These are phyloP conservation scores for Ulvella scutata DNA, from an alignment of 139 green algal genomes.

Conservation along the genomic window DNA sequence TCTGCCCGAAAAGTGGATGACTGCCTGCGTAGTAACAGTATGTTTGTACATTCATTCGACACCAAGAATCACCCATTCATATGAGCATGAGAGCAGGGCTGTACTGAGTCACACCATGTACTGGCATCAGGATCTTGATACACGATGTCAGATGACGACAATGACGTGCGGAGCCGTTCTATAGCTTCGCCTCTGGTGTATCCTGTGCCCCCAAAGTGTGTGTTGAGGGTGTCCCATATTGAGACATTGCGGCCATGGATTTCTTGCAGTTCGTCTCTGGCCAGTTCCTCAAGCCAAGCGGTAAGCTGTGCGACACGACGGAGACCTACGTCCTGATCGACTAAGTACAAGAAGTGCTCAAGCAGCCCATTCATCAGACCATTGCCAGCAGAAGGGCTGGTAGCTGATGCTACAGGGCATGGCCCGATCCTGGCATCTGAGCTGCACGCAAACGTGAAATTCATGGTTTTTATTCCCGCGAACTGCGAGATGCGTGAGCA, in stretches of 20 bases:
- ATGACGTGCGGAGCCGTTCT: not conserved
- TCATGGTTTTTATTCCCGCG: not conserved
- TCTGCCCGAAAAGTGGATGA: not conserved
- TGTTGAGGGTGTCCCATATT: not conserved
- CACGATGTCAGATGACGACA: not conserved
- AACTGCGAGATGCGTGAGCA: not conserved
- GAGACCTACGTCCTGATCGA: not conserved
- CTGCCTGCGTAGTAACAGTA: not conserved
- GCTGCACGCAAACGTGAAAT: not conserved
- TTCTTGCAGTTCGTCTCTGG: not conserved
- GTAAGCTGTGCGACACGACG: not conserved
- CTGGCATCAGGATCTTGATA: not conserved
- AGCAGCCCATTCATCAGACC: not conserved
- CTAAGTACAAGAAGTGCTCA: not conserved
- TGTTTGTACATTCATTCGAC: not conserved
- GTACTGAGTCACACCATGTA: not conserved
- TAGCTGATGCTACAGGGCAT: not conserved
- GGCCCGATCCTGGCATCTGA: not conserved
- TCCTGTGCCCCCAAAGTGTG: not conserved
- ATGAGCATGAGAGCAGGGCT: not conserved
- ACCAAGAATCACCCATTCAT: not conserved
- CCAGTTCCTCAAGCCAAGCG: not conserved
- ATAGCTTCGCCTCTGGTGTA: not conserved
- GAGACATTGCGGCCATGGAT: not conserved
- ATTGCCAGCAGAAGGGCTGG: not conserved